phyloP scores from a whole-genome alignment of 179 eudicot genomes.

The Spinacia oleracea region DNA sequence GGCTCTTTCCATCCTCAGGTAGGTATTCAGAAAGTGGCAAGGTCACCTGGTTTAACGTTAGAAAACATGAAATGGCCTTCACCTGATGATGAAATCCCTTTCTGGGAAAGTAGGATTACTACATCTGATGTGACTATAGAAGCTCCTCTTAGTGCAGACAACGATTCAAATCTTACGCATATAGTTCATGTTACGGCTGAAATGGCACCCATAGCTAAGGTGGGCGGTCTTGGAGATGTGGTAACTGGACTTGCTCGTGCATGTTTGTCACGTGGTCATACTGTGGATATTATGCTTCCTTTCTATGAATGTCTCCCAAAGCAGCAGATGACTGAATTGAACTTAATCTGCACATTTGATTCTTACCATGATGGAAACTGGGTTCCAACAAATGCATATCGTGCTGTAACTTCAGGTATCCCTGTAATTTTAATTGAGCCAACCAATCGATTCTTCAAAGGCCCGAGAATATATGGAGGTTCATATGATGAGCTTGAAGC shows the following conservation, averaged over 20 bases:
- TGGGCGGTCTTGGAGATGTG: slow-evolving; percentile 93
- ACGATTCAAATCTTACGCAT: slow-evolving; percentile 60
- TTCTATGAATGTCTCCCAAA: slow-evolving; percentile 78
- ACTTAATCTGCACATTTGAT: slow-evolving; percentile 50
- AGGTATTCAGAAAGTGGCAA: slow-evolving; percentile 30
- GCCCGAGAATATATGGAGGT: slow-evolving; percentile 72
- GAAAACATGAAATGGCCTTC: slow-evolving; percentile 62
- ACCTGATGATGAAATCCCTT: slow-evolving; percentile 67
- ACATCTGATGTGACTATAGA: slow-evolving; percentile 39
- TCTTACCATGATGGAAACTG: slow-evolving; percentile 73
- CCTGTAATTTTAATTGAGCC: slow-evolving; percentile 73
- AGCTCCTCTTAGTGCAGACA: slow-evolving; percentile 32
- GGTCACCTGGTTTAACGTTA: slow-evolving; percentile 27
- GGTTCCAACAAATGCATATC: slow-evolving; percentile 72
- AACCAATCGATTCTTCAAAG: slow-evolving; percentile 69
- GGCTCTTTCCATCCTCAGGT: slow-evolving; percentile 35
- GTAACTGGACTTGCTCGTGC: slow-evolving; percentile 92
- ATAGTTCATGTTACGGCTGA: slow-evolving; percentile 82
- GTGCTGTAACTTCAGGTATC: slow-evolving; percentile 67
- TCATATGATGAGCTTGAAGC: slow-evolving; percentile 86
- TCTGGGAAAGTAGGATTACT: slow-evolving; percentile 59
- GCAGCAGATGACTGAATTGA: slow-evolving; percentile 55
- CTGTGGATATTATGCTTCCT: slow-evolving; percentile 77
- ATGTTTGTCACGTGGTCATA: slow-evolving; percentile 76
- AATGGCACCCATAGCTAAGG: slow-evolving; percentile 92